Percentiles rank a stretch among this genome's conserved stretches.
Evolutionary conservation across 2,329 filamentous ascomycete species (phyloP).

Genomic region (Sphaerulina populicola): DNA sequence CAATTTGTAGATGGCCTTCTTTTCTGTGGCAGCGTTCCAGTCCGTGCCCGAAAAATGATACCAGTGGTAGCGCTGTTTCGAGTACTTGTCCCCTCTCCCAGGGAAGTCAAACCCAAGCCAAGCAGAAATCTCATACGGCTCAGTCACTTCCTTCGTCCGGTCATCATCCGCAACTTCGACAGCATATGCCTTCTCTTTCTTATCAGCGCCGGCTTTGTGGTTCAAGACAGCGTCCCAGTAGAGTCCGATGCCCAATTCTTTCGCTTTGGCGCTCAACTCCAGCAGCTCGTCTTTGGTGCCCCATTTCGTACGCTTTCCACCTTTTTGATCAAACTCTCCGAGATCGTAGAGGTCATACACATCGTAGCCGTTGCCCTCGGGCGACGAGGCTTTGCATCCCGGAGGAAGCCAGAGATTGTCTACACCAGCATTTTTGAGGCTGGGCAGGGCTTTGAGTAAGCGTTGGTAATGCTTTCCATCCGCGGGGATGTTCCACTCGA

Average conservation of each 20-base stretch:
- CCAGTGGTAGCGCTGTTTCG: slow-evolving; percentile 55
- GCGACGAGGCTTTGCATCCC: slow-evolving; percentile 55
- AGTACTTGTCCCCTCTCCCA: slow-evolving; percentile 52
- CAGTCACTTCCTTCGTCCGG: slow-evolving; percentile 15
- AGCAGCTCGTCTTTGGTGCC: slow-evolving; percentile 54
- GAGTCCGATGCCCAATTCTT: slow-evolving; percentile 48
- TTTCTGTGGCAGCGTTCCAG: slow-evolving; percentile 49
- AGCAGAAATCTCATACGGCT: slow-evolving; percentile 48
- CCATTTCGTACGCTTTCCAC: slow-evolving; percentile 56
- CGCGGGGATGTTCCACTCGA: slow-evolving; percentile 61
- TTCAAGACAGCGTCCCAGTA: slow-evolving; percentile 65
- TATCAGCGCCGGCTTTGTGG: slow-evolving; percentile 60
- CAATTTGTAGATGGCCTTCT: slow-evolving; percentile 57
- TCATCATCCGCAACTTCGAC: slow-evolving; percentile 50
- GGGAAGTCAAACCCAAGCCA: slow-evolving; percentile 61
- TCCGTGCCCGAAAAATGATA: slow-evolving; percentile 60
- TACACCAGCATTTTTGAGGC: slow-evolving; percentile 52
- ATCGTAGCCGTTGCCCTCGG: slow-evolving; percentile 51
- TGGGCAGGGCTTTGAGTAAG: slow-evolving; percentile 45
- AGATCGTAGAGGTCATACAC: slow-evolving; percentile 50
- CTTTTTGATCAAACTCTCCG: slow-evolving; percentile 64
- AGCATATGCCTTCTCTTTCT: slow-evolving; percentile 52
- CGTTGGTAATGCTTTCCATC: slow-evolving; percentile 57
- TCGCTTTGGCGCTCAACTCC: slow-evolving; percentile 44
- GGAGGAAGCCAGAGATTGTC: slow-evolving; percentile 60